Evolutionary conservation across 176 grass and related monocot genomes (phyloP).

Genomic region (Avena atlantica): DNA sequence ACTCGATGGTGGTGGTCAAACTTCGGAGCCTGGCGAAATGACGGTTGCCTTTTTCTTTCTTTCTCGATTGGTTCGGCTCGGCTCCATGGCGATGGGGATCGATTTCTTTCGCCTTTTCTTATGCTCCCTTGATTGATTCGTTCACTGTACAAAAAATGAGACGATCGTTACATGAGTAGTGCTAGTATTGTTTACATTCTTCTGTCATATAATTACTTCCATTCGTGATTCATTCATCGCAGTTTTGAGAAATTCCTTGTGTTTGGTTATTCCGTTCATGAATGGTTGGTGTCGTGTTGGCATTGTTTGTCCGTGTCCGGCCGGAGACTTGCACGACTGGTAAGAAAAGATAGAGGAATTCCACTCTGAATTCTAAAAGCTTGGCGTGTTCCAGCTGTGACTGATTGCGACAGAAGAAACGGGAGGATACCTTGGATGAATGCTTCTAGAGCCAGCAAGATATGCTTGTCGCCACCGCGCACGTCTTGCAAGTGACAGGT

Average conservation of each 20-base stretch:
- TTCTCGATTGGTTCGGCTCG: constrained; percentile 22
- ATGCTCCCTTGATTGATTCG: constrained; percentile 16
- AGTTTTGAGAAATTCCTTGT: constrained; percentile 25
- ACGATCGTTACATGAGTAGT: constrained; percentile 22
- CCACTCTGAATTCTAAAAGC: constrained; percentile 17
- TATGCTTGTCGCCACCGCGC: constrained; percentile 26
- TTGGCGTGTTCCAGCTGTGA: constrained; percentile 47
- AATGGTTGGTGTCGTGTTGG: not conserved
- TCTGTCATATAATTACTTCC: not conserved
- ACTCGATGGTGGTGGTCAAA: not conserved
- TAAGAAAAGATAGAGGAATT: not conserved
- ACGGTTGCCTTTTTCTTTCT: constrained; percentile 32
- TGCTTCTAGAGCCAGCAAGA: not conserved
- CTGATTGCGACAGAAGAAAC: constrained; percentile 56
- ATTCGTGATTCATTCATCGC: constrained; percentile 22
- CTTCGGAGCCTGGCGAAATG: not conserved
- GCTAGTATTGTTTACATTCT: not conserved
- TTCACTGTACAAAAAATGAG: constrained; percentile 38
- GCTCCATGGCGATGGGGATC: constrained; percentile 1
- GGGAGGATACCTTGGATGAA: not conserved
- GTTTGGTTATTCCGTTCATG: not conserved
- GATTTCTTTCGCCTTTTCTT: not conserved
- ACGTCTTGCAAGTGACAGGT: not conserved
- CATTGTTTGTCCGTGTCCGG: not conserved
- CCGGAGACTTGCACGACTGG: constrained; percentile 38